Evolutionary conservation across 2,329 filamentous ascomycete species (phyloP).

Genomic region (Acarospora socialis): DNA sequence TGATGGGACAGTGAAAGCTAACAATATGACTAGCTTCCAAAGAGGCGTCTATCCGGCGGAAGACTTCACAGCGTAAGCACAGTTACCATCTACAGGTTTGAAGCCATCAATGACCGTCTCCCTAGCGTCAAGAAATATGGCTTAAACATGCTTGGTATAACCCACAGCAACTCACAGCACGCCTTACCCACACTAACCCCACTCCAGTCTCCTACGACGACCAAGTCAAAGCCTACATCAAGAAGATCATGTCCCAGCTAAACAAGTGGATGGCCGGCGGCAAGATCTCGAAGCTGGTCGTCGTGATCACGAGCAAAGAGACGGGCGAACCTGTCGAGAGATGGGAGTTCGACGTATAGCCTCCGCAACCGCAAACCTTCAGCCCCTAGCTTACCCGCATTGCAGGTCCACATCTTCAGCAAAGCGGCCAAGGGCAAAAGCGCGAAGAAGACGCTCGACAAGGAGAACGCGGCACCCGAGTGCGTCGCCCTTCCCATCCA

Average conservation of each 20-base stretch:
- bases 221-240: conserved; percentile 98
- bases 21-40: conserved; percentile 52
- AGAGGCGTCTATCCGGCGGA: conserved; percentile 75
- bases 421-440: conserved; percentile 36
- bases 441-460: conserved; percentile 39
- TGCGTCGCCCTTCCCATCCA: conserved; percentile 24
- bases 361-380: conserved; percentile 5
- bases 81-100: too few relatives aligned
- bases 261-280: conserved; percentile 96
- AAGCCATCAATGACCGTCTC: neutral
- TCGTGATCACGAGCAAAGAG: conserved; percentile 94
- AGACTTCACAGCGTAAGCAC: conserved; percentile 74
- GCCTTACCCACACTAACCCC: neutral
- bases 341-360: conserved; percentile 86
- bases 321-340: conserved; percentile 91
- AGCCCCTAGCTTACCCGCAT: neutral
- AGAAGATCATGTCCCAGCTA: conserved; percentile 96
- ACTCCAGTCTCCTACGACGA: conserved; percentile 73
- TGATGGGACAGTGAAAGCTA: neutral
- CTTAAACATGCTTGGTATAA: conserved; percentile 77
- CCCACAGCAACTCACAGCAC: neutral
- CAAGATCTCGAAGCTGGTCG: conserved; percentile 93
- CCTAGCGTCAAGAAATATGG: conserved; percentile 91
- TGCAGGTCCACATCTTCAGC: conserved; percentile 43
- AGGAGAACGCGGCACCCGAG: conserved; percentile 53